phyloP scores from a whole-genome alignment of 306 rosid genomes.

The Cucumis cinereus region DNA sequence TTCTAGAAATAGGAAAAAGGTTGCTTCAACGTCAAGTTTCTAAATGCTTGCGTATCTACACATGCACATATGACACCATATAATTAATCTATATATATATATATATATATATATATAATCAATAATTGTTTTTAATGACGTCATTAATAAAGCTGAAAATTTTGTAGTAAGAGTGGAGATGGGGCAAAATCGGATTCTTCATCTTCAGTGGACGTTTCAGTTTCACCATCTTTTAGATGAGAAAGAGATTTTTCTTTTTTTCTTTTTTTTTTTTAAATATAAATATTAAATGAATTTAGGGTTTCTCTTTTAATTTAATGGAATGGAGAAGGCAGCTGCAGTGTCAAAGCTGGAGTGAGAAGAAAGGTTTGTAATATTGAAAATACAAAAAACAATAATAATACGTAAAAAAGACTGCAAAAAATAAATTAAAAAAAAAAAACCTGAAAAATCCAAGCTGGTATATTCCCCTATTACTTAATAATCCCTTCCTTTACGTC shows the following conservation, averaged over 20 bases:
- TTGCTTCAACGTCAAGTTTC: conserved; percentile 12
- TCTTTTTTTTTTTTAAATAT: not conserved
- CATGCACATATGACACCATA: not conserved
- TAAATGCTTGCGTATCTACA: not conserved
- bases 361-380: not conserved
- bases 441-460: not conserved
- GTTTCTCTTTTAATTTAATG: not conserved
- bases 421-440: not conserved
- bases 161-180: conserved; percentile 4
- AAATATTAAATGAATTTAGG: not conserved
- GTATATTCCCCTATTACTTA: not conserved
- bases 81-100: no score
- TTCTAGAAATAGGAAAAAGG: conserved; percentile 9
- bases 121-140: no score
- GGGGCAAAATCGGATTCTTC: conserved; percentile 3
- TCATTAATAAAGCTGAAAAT: no score
- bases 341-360: conserved; percentile 2
- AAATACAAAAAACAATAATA: not conserved
- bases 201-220: not conserved
- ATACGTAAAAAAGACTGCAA: conserved; percentile 2
- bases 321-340: not conserved
- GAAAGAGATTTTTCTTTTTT: no score
- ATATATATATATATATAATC: no score
- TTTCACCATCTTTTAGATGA: not conserved
- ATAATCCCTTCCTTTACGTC: conserved; percentile 12